These are phyloP conservation scores for Fusarium tuaranense DNA, from an alignment of 2,329 filamentous ascomycete genomes.

Conservation along the genomic window DNA sequence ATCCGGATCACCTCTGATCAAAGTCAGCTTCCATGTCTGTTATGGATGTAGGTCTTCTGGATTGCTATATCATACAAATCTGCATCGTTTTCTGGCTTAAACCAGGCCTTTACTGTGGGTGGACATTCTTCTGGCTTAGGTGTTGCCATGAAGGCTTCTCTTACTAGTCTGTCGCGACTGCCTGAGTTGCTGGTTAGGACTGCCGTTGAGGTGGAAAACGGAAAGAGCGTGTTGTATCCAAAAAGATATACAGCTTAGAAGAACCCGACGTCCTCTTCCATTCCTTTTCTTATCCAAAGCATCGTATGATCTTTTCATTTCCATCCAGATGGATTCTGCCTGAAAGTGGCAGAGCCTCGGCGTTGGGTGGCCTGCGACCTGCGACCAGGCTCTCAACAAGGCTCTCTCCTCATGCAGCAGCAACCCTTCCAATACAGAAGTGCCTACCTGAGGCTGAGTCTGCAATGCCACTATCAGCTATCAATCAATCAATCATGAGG, in stretches of 20 bases:
- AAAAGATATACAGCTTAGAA: no score
- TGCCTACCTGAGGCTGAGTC: not conserved
- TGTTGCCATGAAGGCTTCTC: not conserved
- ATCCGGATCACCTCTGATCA: not conserved
- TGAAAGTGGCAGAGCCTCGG: not conserved
- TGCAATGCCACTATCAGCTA: not conserved
- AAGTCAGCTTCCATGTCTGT: not conserved
- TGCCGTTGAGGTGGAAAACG: no score
- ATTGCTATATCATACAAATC: not conserved
- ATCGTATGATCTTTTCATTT: no score
- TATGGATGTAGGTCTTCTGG: not conserved
- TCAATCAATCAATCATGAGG: not conserved
- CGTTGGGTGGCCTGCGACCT: not conserved
- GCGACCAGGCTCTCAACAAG: not conserved
- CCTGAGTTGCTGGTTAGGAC: no score
- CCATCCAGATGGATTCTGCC: no score
- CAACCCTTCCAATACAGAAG: not conserved
- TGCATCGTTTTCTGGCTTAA: not conserved
- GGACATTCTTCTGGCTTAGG: not conserved
- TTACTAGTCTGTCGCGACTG: not conserved
- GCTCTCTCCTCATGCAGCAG: not conserved
- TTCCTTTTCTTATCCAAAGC: no score
- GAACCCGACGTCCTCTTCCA: no score
- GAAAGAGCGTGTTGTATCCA: no score
- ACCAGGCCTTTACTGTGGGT: constrained; percentile 1